Evolutionary conservation across 805 yeast species (phyloP), one percentile per base, ranked within the genome.

Genomic region (Yamadazyma sp.): DNA sequence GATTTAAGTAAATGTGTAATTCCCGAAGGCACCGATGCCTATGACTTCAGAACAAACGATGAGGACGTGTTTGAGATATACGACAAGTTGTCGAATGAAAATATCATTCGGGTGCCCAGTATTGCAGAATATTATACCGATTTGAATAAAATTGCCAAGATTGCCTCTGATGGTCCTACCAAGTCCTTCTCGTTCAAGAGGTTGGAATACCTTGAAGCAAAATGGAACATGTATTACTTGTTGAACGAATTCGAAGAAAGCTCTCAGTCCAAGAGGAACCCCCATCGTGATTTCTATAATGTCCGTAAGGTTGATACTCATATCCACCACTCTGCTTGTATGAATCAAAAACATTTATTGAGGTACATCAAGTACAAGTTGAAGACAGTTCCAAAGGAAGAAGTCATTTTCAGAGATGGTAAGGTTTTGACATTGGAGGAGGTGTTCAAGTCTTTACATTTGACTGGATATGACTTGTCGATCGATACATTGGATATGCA

Each of bases 401-500:
- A 84, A 45, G 99, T 93, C 10, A 93, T 95, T 34, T 82, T 76
- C 63, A 83, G 99, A 68, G 99, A 93, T 66, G 95, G 91, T 13
- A 80, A 86, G 57, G 77, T 88, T 6, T 73, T 93, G 54, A 84
- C 97, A 0, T 72, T 93, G 48, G 77, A 72, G n/a, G 83, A 91
- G 58, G 99, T 93, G 32, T 93, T 93, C 64, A 77, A 89, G 55
- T 89, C 98, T 24, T 74, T 93, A 59, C 82, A 87, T 39, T 73
- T 93, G 43, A 83, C 96, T 0, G 98, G 97, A 1, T 93, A 95
- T 57, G 99, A 93, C 57, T 71, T 93, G 42, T 84, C 95, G 41
- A 93, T 93, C 53, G 99, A 93, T 55, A 95, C 99, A 2, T 73
- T 93, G 49, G 99, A 93, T 63, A 93, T 93, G 99, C 99, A 93